phyloP scores from a whole-genome alignment of 2,329 filamentous ascomycete genomes.

The Penicillium frequentans region DNA sequence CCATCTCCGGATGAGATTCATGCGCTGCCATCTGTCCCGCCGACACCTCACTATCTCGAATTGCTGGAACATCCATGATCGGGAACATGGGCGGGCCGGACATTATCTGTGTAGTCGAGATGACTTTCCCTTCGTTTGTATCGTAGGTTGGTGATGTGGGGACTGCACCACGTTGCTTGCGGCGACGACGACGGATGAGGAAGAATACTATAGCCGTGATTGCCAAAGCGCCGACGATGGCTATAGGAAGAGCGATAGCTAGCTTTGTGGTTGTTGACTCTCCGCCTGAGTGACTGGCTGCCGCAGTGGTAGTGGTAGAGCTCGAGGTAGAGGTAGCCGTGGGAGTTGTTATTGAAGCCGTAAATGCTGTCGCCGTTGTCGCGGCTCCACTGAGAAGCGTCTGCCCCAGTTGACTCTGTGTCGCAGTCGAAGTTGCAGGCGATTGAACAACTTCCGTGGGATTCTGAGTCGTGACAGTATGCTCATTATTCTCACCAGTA shows the following conservation, averaged over 20 bases:
- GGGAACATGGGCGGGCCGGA: constrained; percentile 1
- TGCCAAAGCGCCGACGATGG: constrained; percentile 27
- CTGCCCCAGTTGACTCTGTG: not conserved
- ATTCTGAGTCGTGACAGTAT: not conserved
- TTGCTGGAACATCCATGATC: constrained; percentile 4
- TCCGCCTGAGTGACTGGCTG: constrained; percentile 3
- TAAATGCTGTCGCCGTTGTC: not conserved
- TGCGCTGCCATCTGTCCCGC: not conserved
- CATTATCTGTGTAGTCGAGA: constrained; percentile 17
- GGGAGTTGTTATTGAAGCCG: not conserved
- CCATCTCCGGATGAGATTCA: constrained; percentile 8
- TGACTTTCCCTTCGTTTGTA: constrained; percentile 3
- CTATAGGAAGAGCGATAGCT: constrained; percentile 36
- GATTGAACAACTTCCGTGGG: not conserved
- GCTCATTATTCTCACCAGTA: not conserved
- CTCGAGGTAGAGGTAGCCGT: not conserved
- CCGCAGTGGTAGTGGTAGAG: not conserved
- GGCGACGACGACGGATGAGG: constrained; percentile 24
- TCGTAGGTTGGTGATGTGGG: constrained; percentile 9
- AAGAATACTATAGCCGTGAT: constrained; percentile 27
- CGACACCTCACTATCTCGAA: not conserved
- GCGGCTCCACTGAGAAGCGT: not conserved
- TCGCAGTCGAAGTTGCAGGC: not conserved
- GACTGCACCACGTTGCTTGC: constrained; percentile 3
- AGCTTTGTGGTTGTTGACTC: constrained; percentile 26